Conservation (phyloP, 371 early-diverging fungal species). For the Saksenaea vasiformis region DNA sequence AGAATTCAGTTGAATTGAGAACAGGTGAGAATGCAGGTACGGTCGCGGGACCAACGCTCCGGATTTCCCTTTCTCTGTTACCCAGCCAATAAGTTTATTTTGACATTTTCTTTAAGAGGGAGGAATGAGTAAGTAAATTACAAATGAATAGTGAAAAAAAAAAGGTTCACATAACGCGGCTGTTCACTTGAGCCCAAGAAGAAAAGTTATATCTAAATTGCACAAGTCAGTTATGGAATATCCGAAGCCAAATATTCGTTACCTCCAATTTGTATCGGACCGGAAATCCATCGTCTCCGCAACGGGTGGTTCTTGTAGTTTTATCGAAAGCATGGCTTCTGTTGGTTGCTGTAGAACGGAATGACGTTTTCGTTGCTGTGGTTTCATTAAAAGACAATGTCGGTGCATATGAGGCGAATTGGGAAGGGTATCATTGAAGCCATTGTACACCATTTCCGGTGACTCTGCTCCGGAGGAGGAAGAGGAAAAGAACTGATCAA, state of each 20-base stretch:
- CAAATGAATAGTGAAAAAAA: neutral
- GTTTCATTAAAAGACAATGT: neutral
- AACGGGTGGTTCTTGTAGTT: neutral
- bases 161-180: neutral
- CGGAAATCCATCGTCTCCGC: neutral
- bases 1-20: neutral
- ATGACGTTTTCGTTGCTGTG: neutral
- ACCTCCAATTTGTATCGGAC: neutral
- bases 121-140: neutral
- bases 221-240: neutral
- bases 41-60: too few species aligned
- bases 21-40: too few species aligned
- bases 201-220: neutral
- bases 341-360: neutral
- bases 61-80: too few species aligned
- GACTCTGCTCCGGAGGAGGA: neutral
- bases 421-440: conserved; percentile 8
- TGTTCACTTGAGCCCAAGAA: conserved; percentile 2
- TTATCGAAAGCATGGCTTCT: neutral
- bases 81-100: neutral
- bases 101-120: neutral
- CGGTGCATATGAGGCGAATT: conserved; percentile 6
- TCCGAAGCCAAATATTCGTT: neutral
- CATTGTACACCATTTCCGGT: neutral
- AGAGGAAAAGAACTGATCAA: conserved; percentile 24